These are phyloP conservation scores for Petunia axillaris DNA, from an alignment of 257 asterid species.

Conservation along the genomic window DNA sequence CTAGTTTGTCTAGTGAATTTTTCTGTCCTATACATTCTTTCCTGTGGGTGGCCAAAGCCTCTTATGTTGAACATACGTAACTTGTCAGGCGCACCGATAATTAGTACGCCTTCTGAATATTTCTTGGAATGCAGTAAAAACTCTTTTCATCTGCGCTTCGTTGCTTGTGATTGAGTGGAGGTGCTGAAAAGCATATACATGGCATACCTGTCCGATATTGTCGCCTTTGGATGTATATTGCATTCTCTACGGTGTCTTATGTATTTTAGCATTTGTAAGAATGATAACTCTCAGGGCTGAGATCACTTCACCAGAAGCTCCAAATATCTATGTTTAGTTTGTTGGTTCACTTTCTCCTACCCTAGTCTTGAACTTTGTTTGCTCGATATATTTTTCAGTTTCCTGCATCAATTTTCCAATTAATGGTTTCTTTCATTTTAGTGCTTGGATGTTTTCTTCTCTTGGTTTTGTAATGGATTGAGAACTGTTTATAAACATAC, in stretches of 20 bases:
- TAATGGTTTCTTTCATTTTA: not conserved
- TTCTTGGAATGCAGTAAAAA: not conserved
- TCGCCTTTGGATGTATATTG: too few species aligned
- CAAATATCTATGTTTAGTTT: not conserved
- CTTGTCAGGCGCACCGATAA: not conserved
- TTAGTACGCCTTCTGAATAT: not conserved
- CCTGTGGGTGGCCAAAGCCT: not conserved
- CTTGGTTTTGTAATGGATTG: not conserved
- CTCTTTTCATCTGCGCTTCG: not conserved
- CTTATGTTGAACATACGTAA: not conserved
- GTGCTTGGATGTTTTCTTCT: not conserved
- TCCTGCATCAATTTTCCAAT: constrained; percentile 1
- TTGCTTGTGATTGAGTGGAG: not conserved
- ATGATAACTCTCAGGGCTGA: not conserved
- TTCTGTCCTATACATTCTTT: not conserved
- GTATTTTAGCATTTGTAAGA: not conserved
- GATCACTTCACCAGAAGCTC: not conserved
- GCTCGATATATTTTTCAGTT: constrained; percentile 16
- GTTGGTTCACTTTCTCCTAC: not conserved
- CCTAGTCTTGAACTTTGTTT: constrained; percentile 18
- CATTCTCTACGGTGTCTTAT: too few species aligned
- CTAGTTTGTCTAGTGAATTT: not conserved
- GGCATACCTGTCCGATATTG: not conserved
- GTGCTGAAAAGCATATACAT: not conserved
- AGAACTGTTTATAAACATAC: not conserved